Conservation (phyloP, 345 rosid species). For the Trapa bicornis region DNA sequence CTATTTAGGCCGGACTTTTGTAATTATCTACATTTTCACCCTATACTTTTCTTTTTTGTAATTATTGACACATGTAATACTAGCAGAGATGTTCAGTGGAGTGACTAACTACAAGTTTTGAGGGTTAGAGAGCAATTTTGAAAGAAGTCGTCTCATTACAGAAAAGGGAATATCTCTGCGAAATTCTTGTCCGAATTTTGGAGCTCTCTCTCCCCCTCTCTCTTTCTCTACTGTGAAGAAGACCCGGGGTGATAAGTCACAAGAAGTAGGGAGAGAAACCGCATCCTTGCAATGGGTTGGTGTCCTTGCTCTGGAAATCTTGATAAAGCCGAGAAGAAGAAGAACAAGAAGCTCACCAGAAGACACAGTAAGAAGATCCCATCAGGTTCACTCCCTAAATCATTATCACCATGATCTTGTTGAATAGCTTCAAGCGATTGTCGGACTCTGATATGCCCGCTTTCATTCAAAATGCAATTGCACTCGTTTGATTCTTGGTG, state of each 20-base stretch:
- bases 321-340: slow-evolving; percentile 10
- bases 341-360: slow-evolving; percentile 17
- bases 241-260: background rate
- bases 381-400: slow-evolving; percentile 29
- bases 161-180: background rate
- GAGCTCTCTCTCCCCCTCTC: background rate
- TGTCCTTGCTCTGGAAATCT: slow-evolving; percentile 37
- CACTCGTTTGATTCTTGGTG: background rate
- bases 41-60: too few species aligned
- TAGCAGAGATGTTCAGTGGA: background rate
- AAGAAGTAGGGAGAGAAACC: background rate
- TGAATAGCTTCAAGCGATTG: background rate
- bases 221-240: background rate
- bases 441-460: background rate
- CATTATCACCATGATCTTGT: background rate
- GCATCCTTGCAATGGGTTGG: slow-evolving; percentile 25
- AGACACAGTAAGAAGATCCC: slow-evolving; percentile 38
- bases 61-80: too few species aligned
- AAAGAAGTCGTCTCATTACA: background rate
- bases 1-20: too few species aligned
- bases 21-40: too few species aligned
- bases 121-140: background rate
- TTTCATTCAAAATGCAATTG: background rate
- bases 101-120: background rate
- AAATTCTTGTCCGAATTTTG: slow-evolving; percentile 4